Evolutionary conservation across 2,329 filamentous ascomycete species (phyloP).

Genomic region (Fusarium pseudograminearum): DNA sequence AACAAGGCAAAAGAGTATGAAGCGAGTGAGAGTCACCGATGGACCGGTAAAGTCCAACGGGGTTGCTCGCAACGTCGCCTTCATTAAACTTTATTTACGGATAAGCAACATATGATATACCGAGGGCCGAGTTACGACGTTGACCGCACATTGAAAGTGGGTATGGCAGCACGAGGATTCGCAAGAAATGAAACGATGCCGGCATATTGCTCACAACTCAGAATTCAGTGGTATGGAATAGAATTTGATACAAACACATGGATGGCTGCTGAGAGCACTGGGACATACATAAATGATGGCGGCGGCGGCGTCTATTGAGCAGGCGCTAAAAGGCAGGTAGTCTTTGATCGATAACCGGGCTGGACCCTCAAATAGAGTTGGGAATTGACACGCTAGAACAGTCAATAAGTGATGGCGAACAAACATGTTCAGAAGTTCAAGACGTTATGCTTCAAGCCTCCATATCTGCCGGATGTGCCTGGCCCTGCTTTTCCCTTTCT

Average conservation of each 20-base stretch:
- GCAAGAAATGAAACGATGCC: constrained; percentile 11
- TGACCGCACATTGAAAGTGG: constrained; percentile 6
- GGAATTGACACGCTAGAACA: constrained; percentile 19
- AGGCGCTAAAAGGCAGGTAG: constrained; percentile 7
- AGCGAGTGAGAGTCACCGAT: not conserved
- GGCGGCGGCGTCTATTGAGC: constrained; percentile 34
- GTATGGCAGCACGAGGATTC: constrained; percentile 3
- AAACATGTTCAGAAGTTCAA: constrained; percentile 7
- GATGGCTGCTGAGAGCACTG: constrained; percentile 12
- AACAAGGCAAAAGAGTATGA: constrained; percentile 70
- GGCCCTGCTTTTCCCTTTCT: constrained; percentile 5
- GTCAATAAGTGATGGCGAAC: constrained; percentile 12
- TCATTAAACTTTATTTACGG: constrained; percentile 18
- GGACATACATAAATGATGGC: constrained; percentile 5
- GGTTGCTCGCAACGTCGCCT: constrained; percentile 16
- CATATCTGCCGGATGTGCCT: constrained; percentile 1
- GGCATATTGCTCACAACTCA: not conserved
- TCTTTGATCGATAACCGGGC: constrained; percentile 20
- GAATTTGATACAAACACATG: constrained; percentile 1
- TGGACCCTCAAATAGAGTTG: constrained; percentile 32
- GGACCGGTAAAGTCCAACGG: not conserved
- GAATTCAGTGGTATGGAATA: not conserved
- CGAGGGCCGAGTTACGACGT: constrained; percentile 9
- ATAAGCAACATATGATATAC: not conserved
- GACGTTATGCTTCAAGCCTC: constrained; percentile 17